Percentiles rank a stretch among this genome's conserved stretches.
Conservation (phyloP, 768 basidiomycete species). For the Naganishia friedmannii region DNA sequence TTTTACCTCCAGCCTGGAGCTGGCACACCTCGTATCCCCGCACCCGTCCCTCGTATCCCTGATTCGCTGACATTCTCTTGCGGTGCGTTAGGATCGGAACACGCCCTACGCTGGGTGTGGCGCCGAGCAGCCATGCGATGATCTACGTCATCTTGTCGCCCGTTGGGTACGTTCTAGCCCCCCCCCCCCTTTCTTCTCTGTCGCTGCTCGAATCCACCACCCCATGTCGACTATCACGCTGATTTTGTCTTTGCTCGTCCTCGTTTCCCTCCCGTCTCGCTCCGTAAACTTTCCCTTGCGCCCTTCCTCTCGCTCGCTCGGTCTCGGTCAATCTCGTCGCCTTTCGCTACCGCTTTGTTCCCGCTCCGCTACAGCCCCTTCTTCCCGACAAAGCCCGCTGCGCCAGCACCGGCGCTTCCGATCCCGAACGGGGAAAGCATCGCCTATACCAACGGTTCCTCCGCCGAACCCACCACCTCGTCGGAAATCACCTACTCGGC, state of each 20-base stretch:
- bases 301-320: no score
- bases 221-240: no score
- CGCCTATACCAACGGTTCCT: conserved; percentile 12
- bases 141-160: conserved; percentile 39
- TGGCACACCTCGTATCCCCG: no score
- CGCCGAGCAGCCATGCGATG: conserved; percentile 32
- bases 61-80: conserved; percentile 8
- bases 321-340: no score
- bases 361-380: conserved; percentile 27
- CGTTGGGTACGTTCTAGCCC: conserved; percentile 30
- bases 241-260: no score
- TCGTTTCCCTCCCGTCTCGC: no score
- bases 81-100: conserved; percentile 36
- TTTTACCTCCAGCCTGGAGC: no score
- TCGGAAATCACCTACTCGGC: conserved; percentile 5
- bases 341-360: no score
- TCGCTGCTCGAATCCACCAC: no score
- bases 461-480: neutral
- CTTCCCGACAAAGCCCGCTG: conserved; percentile 33
- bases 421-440: conserved; percentile 19
- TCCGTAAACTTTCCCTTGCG: no score
- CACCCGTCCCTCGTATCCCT: no score
- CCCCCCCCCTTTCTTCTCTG: no score
- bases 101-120: conserved; percentile 36
- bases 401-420: conserved; percentile 7